Evolutionary conservation across 2,329 filamentous ascomycete genomes (phyloP).

Genomic region (Talaromyces sp.): DNA sequence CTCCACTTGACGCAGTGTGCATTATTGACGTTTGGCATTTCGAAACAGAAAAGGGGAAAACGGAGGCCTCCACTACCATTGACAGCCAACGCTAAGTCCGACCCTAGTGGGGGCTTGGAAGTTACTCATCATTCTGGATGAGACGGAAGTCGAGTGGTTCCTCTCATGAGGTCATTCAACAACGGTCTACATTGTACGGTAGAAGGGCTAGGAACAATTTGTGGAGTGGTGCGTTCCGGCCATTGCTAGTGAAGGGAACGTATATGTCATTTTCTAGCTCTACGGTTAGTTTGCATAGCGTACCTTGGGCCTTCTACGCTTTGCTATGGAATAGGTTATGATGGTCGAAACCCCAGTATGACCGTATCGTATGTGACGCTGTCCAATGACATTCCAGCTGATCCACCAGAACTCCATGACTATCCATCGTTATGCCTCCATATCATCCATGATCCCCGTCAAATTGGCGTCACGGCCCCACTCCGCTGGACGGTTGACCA

Average conservation of each 20-base stretch:
- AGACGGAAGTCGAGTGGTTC: background rate
- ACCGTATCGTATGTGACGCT: background rate
- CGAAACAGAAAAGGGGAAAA: background rate
- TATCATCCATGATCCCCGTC: background rate
- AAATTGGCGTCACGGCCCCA: slow-evolving; percentile 3
- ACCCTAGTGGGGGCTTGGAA: background rate
- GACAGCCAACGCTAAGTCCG: background rate
- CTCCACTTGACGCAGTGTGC: background rate
- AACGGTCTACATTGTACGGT: background rate
- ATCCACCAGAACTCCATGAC: background rate
- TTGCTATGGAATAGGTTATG: too few relatives aligned
- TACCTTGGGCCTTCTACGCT: background rate
- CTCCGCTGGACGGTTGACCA: background rate
- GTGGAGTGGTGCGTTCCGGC: background rate
- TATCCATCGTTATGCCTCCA: background rate
- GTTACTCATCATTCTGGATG: background rate
- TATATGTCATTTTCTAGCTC: background rate
- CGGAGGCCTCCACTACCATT: background rate
- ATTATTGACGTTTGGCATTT: background rate
- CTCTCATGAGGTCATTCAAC: slow-evolving; percentile 1
- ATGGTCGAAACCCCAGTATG: background rate
- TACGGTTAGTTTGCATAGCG: background rate
- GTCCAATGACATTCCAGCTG: background rate
- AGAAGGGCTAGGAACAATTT: too few relatives aligned
- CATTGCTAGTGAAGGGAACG: background rate